A percentile compares a stretch with the other conserved stretches of the same genome.
These are phyloP conservation scores for Bipolaris zeicola DNA, from an alignment of 2,329 filamentous ascomycete genomes.

Conservation along the genomic window DNA sequence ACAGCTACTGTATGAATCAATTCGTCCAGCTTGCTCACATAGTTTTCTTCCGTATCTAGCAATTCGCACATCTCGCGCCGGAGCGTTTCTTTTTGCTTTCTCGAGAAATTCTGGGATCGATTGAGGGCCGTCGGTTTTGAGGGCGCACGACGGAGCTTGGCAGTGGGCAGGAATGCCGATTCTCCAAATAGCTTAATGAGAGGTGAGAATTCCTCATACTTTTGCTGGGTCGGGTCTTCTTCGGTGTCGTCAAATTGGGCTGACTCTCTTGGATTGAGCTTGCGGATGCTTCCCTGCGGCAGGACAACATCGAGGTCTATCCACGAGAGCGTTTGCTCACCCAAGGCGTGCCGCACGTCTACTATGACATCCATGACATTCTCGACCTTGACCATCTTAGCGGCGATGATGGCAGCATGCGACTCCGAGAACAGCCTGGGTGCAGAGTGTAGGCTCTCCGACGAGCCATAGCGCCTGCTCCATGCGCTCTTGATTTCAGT, in stretches of 20 bases:
- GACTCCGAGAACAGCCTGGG: slow-evolving; percentile 82
- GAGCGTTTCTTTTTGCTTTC: slow-evolving; percentile 81
- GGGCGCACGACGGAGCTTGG: slow-evolving; percentile 80
- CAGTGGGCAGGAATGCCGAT: slow-evolving; percentile 83
- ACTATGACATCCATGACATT: slow-evolving; percentile 74
- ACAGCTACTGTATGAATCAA: slow-evolving; percentile 80
- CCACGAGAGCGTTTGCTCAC: slow-evolving; percentile 81
- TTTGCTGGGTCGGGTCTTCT: slow-evolving; percentile 69
- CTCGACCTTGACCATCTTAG: slow-evolving; percentile 81
- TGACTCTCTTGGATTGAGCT: slow-evolving; percentile 55
- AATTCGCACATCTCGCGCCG: slow-evolving; percentile 89
- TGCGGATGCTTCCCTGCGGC: slow-evolving; percentile 72
- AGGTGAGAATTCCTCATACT: slow-evolving; percentile 79
- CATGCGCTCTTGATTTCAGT: slow-evolving; percentile 75
- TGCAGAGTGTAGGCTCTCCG: slow-evolving; percentile 65
- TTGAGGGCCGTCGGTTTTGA: slow-evolving; percentile 84
- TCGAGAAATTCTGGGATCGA: slow-evolving; percentile 75
- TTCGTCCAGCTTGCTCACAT: slow-evolving; percentile 85
- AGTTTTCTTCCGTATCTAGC: slow-evolving; percentile 91
- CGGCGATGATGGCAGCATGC: slow-evolving; percentile 89
- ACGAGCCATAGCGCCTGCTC: slow-evolving; percentile 58
- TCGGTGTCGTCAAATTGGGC: slow-evolving; percentile 65
- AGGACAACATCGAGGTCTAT: slow-evolving; percentile 87
- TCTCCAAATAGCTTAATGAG: slow-evolving; percentile 82
- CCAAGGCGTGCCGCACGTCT: slow-evolving; percentile 75